Evolutionary conservation across 345 rosid genomes (phyloP).

Genomic region (Eucalyptus curtisii): DNA sequence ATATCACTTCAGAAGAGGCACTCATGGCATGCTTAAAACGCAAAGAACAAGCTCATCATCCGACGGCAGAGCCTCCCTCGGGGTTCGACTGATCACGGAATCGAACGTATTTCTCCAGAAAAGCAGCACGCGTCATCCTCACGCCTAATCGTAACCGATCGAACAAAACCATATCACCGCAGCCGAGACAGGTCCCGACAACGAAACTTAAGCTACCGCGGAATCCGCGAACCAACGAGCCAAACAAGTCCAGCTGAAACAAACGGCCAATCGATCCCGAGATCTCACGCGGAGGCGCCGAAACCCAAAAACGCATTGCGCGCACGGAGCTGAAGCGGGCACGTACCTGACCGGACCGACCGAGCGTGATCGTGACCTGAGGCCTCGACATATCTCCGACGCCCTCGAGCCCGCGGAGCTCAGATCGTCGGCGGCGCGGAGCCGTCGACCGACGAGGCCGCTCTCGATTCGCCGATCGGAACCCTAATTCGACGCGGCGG

Average conservation of each 20-base stretch:
- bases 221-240: neutral
- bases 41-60: neutral
- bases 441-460: neutral
- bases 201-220: neutral
- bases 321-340: neutral
- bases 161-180: neutral
- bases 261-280: neutral
- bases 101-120: neutral
- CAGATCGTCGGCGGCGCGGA: neutral
- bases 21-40: neutral
- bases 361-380: slow-evolving; percentile 1
- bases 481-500: neutral
- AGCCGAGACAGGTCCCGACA: neutral
- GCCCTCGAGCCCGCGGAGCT: neutral
- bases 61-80: neutral
- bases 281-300: neutral
- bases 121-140: neutral
- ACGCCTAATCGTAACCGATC: neutral
- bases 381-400: neutral
- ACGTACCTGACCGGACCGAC: neutral
- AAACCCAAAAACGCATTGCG: neutral
- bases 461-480: neutral
- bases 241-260: neutral
- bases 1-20: neutral
- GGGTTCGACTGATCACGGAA: neutral